phyloP scores from a whole-genome alignment of 306 rosid genomes.

The Dalbergia oliveri region DNA sequence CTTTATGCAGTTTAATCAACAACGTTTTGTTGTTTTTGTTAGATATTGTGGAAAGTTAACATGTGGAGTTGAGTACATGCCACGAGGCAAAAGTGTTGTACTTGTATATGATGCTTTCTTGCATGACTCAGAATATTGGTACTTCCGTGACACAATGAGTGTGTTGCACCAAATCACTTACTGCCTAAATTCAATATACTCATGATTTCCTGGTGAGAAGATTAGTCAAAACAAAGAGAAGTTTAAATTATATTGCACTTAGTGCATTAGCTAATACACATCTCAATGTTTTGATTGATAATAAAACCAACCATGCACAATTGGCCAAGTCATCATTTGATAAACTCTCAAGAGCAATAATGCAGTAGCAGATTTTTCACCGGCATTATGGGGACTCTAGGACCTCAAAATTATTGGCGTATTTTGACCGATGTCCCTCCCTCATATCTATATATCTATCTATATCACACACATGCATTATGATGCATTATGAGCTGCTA shows the following conservation, averaged over 20 bases:
- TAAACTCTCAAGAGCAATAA: conserved; percentile 33
- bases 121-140: neutral
- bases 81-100: neutral
- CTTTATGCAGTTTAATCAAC: neutral
- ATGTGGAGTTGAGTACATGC: conserved; percentile 1
- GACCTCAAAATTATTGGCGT: neutral
- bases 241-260: neutral
- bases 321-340: conserved; percentile 6
- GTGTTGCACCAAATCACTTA: conserved; percentile 8
- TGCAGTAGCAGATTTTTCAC: conserved; percentile 13
- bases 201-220: conserved; percentile 24
- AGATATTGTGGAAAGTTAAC: neutral
- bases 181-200: neutral
- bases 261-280: conserved; percentile 25
- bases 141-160: neutral
- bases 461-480: neutral
- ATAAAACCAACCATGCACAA: conserved; percentile 19
- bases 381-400: neutral
- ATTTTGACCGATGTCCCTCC: conserved; percentile 1
- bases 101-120: neutral
- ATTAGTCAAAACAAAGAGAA: conserved; percentile 1
- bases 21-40: neutral
- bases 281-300: conserved; percentile 12
- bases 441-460: neutral
- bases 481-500: neutral